phyloP scores from a whole-genome alignment of 2,329 filamentous ascomycete species.

The Penicillium sp. region DNA sequence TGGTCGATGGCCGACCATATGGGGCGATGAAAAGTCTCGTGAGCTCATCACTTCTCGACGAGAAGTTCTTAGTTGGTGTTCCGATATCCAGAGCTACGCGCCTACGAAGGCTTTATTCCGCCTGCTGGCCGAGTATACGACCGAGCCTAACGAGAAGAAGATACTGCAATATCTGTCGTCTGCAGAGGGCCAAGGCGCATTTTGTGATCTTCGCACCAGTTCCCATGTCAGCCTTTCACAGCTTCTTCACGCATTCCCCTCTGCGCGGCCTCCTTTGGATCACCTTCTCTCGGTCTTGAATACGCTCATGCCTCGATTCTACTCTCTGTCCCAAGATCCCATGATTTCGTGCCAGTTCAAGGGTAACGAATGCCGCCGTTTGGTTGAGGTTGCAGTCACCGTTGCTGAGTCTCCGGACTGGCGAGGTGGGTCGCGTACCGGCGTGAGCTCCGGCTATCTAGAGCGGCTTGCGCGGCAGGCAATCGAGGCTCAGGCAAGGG shows the following conservation, averaged over 20 bases:
- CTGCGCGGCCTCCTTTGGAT: constrained; percentile 79
- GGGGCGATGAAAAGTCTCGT: constrained; percentile 82
- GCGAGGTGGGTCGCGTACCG: constrained; percentile 65
- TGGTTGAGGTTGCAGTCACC: constrained; percentile 95
- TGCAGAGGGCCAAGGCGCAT: constrained; percentile 81
- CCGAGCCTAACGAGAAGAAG: constrained; percentile 76
- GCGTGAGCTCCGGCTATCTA: constrained; percentile 88
- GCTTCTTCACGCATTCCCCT: constrained; percentile 86
- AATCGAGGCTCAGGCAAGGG: constrained; percentile 56
- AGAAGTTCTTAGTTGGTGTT: constrained; percentile 92
- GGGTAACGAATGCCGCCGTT: constrained; percentile 64
- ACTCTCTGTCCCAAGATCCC: constrained; percentile 94
- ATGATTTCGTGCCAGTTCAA: constrained; percentile 67
- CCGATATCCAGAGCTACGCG: constrained; percentile 85
- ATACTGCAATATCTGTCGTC: constrained; percentile 80
- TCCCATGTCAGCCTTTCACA: constrained; percentile 80
- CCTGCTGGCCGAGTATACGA: constrained; percentile 76
- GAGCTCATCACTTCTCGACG: constrained; percentile 84
- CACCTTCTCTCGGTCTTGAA: constrained; percentile 72
- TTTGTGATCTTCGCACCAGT: constrained; percentile 89
- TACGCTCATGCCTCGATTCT: constrained; percentile 94
- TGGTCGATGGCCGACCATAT: constrained; percentile 94
- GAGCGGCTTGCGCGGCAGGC: constrained; percentile 74
- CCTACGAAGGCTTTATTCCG: constrained; percentile 84
- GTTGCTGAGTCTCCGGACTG: constrained; percentile 83